phyloP scores from a whole-genome alignment of 768 basidiomycete species.

The Pluteus cervinus region DNA sequence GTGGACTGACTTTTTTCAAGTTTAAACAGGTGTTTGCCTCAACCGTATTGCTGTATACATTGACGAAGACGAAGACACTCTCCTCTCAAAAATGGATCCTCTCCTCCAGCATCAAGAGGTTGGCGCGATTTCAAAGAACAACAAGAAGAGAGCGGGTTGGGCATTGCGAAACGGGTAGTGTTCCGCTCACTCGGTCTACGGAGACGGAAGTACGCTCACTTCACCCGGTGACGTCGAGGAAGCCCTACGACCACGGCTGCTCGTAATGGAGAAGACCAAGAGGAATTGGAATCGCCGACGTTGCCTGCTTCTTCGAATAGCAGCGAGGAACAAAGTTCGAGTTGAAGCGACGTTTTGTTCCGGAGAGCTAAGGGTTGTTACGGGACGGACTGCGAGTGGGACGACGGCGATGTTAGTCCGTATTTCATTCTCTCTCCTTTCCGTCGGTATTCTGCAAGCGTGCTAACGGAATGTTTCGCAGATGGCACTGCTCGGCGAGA shows the following conservation, averaged over 20 bases:
- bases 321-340: slow-evolving; percentile 55
- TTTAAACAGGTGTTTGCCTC: slow-evolving; percentile 54
- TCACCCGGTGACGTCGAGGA: too few species aligned
- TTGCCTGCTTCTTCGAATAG: slow-evolving; percentile 15
- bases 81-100: slow-evolving; percentile 41
- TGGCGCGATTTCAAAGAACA: too few species aligned
- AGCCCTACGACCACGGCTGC: neutral
- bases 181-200: too few species aligned
- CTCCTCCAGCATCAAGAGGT: too few species aligned
- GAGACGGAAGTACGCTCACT: too few species aligned
- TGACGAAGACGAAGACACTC: slow-evolving; percentile 68
- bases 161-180: slow-evolving; percentile 53
- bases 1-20: neutral
- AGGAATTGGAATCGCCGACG: slow-evolving; percentile 15
- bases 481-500: slow-evolving; percentile 71
- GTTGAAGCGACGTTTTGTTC: slow-evolving; percentile 63
- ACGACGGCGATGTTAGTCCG: slow-evolving; percentile 74
- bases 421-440: slow-evolving; percentile 2
- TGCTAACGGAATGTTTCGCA: slow-evolving; percentile 13
- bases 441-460: neutral
- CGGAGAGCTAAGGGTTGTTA: slow-evolving; percentile 62
- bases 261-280: slow-evolving; percentile 13
- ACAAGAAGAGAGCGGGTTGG: slow-evolving; percentile 39
- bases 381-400: slow-evolving; percentile 76
- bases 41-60: slow-evolving; percentile 67